Evolutionary conservation across 352 stramenopile genomes (phyloP).

Genomic region (Plasmopara halstedii): DNA sequence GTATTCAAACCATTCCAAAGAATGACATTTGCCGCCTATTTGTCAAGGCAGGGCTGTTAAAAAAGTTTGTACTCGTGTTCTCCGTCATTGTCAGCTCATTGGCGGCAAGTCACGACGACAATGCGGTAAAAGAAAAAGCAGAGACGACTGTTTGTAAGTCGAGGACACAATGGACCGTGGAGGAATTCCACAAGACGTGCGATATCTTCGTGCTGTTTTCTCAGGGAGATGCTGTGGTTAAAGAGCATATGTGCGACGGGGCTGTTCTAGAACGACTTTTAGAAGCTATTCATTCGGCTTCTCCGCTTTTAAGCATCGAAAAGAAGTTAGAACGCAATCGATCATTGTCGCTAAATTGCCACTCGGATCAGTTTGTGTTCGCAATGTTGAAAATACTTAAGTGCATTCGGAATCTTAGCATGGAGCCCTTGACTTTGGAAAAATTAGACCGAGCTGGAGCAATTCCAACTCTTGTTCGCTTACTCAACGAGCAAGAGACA

Average conservation of each 20-base stretch:
- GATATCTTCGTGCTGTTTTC: conserved; percentile 89
- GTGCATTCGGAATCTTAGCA: conserved; percentile 84
- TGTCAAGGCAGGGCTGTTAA: conserved; percentile 86
- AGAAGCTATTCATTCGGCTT: conserved; percentile 34
- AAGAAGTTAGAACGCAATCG: conserved; percentile 3
- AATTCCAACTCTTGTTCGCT: conserved; percentile 75
- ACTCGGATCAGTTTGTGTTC: conserved; percentile 42
- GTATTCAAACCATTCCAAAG: conserved; percentile 87
- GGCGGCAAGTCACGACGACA: conserved; percentile 5
- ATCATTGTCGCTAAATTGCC: conserved; percentile 14
- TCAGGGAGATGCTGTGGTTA: conserved; percentile 87
- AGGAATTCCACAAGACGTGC: conserved; percentile 74
- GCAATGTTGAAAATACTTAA: conserved; percentile 80
- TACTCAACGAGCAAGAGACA: conserved; percentile 54
- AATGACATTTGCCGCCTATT: conserved; percentile 94
- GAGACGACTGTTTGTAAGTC: conserved; percentile 3
- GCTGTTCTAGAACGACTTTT: conserved; percentile 65
- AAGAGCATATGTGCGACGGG: conserved; percentile 88
- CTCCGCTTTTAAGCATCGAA: conserved; percentile 9
- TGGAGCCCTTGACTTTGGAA: conserved; percentile 87
- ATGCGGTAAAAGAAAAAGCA: background rate
- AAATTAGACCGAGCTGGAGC: conserved; percentile 83
- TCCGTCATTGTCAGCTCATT: conserved; percentile 56
- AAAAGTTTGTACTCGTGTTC: conserved; percentile 85
- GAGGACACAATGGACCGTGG: conserved; percentile 36